Percentiles rank a stretch among this genome's conserved stretches.
Conservation (phyloP, 2,329 filamentous ascomycete species). For the Diaporthe sp. region DNA sequence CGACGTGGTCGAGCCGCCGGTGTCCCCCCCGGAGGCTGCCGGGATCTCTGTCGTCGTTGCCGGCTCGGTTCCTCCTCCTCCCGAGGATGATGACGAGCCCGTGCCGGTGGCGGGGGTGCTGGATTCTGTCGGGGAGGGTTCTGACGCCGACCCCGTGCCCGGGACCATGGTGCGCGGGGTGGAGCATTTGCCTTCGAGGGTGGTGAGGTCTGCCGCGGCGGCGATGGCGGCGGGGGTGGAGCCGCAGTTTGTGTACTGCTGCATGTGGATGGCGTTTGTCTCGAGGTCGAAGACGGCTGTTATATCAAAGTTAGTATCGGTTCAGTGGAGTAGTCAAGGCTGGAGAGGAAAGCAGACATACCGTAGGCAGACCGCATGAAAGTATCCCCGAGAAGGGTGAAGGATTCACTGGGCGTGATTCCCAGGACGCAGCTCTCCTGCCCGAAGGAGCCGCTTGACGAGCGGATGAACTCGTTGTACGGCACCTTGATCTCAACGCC, state of each 20-base stretch:
- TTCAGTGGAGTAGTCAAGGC: accelerated
- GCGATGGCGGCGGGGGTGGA: constrained; percentile 58
- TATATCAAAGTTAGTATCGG: constrained; percentile 20
- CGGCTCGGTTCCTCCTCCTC: background rate
- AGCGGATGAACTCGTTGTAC: constrained; percentile 63
- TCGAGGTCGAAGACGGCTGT: constrained; percentile 67
- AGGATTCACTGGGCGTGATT: constrained; percentile 61
- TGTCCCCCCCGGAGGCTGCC: background rate
- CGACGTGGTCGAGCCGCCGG: constrained; percentile 27
- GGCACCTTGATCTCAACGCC: constrained; percentile 64
- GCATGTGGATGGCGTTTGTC: constrained; percentile 62
- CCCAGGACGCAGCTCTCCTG: constrained; percentile 63
- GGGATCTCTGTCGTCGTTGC: background rate
- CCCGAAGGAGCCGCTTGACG: constrained; percentile 46
- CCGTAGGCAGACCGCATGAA: constrained; percentile 70
- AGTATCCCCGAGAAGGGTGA: constrained; percentile 70
- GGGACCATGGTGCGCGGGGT: constrained; percentile 7
- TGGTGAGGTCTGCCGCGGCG: constrained; percentile 47
- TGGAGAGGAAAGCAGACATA: constrained; percentile 46
- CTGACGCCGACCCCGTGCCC: constrained; percentile 15
- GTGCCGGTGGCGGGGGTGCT: background rate
- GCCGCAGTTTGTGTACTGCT: constrained; percentile 66
- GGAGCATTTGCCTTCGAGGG: constrained; percentile 46
- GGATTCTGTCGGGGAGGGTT: background rate
- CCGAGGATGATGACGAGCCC: background rate